phyloP scores from a whole-genome alignment of 2,329 filamentous ascomycete species.

The Exophiala spinifera region DNA sequence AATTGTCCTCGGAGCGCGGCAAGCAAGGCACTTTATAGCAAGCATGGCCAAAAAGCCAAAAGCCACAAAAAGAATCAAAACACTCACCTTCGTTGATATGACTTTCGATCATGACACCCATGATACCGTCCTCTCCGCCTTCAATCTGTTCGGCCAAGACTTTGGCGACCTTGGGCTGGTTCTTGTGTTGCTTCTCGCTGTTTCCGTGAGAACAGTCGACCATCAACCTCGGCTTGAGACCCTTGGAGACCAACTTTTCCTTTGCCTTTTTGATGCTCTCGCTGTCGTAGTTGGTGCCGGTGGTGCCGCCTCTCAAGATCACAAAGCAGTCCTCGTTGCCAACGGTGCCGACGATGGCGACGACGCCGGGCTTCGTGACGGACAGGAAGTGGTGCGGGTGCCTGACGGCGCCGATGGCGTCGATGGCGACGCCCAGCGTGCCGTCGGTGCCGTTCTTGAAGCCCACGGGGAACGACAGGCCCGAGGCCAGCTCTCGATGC shows the following conservation, averaged over 20 bases:
- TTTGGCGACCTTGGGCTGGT: slow-evolving; percentile 90
- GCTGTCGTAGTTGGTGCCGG: slow-evolving; percentile 89
- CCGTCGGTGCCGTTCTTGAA: slow-evolving; percentile 99
- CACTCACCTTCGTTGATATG: slow-evolving; percentile 89
- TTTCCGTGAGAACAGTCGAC: slow-evolving; percentile 98
- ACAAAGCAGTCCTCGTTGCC: slow-evolving; percentile 98
- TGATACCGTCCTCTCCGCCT: slow-evolving; percentile 79
- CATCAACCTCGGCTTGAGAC: slow-evolving; percentile 87
- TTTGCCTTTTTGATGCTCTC: slow-evolving; percentile 76
- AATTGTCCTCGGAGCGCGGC: too few relatives aligned
- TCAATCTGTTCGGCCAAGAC: slow-evolving; percentile 79
- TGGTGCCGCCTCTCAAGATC: slow-evolving; percentile 86
- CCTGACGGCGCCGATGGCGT: slow-evolving; percentile 76
- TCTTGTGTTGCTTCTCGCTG: slow-evolving; percentile 94
- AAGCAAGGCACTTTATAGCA: too few relatives aligned
- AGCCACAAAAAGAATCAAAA: too few relatives aligned
- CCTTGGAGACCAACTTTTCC: slow-evolving; percentile 76
- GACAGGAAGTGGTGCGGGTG: slow-evolving; percentile 89
- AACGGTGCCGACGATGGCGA: slow-evolving; percentile 86
- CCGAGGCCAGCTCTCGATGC: slow-evolving; percentile 91
- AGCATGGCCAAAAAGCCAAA: too few relatives aligned
- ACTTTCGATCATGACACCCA: slow-evolving; percentile 98
- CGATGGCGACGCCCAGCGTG: slow-evolving; percentile 83
- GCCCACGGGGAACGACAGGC: slow-evolving; percentile 93
- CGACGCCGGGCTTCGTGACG: slow-evolving; percentile 91